These are phyloP conservation scores for Lactarius vividus DNA, from an alignment of 768 basidiomycete species.

Conservation along the genomic window DNA sequence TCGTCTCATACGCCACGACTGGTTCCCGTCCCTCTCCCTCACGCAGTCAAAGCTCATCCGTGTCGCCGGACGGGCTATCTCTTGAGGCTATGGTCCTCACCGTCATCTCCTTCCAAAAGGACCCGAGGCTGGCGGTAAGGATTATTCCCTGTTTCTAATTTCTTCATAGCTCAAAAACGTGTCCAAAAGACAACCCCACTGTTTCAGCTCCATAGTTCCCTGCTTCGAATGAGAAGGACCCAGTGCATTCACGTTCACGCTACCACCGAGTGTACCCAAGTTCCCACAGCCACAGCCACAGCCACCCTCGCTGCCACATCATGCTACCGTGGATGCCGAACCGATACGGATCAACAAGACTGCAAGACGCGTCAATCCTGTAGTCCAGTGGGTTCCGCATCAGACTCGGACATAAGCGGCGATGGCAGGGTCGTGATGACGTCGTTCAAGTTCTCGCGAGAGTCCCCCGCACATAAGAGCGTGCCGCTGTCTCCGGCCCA, in stretches of 20 bases:
- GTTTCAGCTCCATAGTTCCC: neutral
- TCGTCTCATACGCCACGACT: conserved; percentile 25
- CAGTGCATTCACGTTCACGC: conserved; percentile 70
- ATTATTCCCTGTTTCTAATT: conserved; percentile 11
- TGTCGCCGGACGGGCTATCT: conserved; percentile 47
- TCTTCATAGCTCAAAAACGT: neutral
- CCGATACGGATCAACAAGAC: conserved; percentile 54
- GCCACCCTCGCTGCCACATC: conserved; percentile 34
- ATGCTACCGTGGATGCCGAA: conserved; percentile 22
- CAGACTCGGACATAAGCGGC: conserved; percentile 48
- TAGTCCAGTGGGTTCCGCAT: conserved; percentile 40
- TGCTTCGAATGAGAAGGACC: conserved; percentile 45
- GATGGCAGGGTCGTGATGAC: conserved; percentile 51
- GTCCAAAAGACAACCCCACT: conserved; percentile 5
- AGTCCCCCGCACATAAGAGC: conserved; percentile 51
- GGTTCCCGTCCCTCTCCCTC: conserved; percentile 32
- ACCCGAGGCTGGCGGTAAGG: conserved; percentile 41
- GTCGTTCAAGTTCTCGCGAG: conserved; percentile 76
- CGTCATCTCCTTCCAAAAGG: conserved; percentile 42
- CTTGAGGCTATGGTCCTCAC: conserved; percentile 41
- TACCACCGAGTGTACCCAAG: conserved; percentile 61
- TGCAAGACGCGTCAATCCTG: conserved; percentile 76
- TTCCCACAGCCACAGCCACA: conserved; percentile 41
- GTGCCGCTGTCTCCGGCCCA: conserved; percentile 40
- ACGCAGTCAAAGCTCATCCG: conserved; percentile 35